A percentile compares a stretch with the other conserved stretches of the same genome.
Conservation (phyloP, 2,329 filamentous ascomycete genomes). For the Paramyrothecium sp. region DNA sequence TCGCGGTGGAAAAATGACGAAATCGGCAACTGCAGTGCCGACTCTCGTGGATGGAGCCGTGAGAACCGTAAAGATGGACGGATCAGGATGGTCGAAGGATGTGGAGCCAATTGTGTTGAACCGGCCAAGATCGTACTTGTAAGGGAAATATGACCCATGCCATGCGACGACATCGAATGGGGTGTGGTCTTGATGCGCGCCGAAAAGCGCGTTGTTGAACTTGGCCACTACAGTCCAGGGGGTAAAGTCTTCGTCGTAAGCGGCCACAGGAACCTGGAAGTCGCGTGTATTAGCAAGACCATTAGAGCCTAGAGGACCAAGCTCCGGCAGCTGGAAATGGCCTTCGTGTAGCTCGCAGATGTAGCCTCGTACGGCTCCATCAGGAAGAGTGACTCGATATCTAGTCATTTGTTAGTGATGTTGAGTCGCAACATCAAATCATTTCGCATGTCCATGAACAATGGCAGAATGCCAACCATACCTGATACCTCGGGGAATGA, state of each 20-base stretch:
- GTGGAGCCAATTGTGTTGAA: constrained; percentile 71
- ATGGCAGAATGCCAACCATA: too few relatives aligned
- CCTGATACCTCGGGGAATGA: constrained; percentile 65
- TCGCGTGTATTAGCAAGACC: constrained; percentile 65
- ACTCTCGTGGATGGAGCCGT: constrained; percentile 59
- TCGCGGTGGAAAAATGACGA: constrained; percentile 70
- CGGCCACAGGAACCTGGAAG: constrained; percentile 61
- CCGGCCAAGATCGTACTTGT: constrained; percentile 78
- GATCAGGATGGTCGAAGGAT: constrained; percentile 70
- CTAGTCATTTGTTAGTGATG: too few relatives aligned
- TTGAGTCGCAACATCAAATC: too few relatives aligned
- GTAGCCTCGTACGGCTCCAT: constrained; percentile 63
- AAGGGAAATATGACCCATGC: constrained; percentile 79
- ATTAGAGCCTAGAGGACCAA: constrained; percentile 65
- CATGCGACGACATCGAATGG: constrained; percentile 80
- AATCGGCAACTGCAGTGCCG: constrained; percentile 67
- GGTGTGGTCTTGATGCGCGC: constrained; percentile 57
- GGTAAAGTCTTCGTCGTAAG: constrained; percentile 39
- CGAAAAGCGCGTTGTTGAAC: constrained; percentile 58
- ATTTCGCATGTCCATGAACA: too few relatives aligned
- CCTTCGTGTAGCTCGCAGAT: constrained; percentile 66
- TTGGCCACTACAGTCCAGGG: constrained; percentile 52
- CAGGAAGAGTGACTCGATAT: constrained; percentile 22
- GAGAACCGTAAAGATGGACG: constrained; percentile 73
- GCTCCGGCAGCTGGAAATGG: constrained; percentile 64